These are phyloP conservation scores for Hygrophila difformis DNA, from an alignment of 257 asterid genomes.

Conservation along the genomic window DNA sequence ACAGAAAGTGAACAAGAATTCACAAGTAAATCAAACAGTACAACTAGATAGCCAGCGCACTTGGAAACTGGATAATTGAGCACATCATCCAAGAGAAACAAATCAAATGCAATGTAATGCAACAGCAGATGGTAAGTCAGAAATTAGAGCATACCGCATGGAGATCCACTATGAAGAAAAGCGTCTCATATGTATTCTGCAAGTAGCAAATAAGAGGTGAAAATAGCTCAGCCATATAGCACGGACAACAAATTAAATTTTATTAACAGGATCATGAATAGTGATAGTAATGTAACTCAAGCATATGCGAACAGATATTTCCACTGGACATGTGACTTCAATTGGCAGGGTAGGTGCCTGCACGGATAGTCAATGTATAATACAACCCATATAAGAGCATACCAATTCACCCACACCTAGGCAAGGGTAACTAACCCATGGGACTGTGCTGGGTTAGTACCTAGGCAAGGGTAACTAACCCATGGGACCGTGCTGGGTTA, in stretches of 20 bases:
- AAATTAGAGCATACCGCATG: constrained; percentile 75
- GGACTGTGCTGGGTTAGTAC: constrained; percentile 6
- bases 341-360: constrained; percentile 5
- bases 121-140: constrained; percentile 9
- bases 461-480: not conserved
- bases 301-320: constrained; percentile 7
- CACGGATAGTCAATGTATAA: constrained; percentile 1
- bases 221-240: not conserved
- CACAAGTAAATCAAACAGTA: constrained; percentile 11
- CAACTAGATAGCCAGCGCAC: constrained; percentile 3
- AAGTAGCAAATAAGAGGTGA: constrained; percentile 24
- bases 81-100: constrained; percentile 5
- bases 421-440: not conserved
- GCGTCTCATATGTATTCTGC: constrained; percentile 86
- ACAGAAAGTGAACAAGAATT: constrained; percentile 6
- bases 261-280: not conserved
- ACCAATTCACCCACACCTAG: not conserved
- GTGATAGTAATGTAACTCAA: constrained; percentile 8
- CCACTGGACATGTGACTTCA: constrained; percentile 9
- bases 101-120: constrained; percentile 2
- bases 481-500: constrained; percentile 1
- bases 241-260: constrained; percentile 2
- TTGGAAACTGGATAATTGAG: constrained; percentile 9
- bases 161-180: constrained; percentile 95
- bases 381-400: constrained; percentile 8